Evolutionary conservation across 2,329 filamentous ascomycete genomes (phyloP).

Genomic region (Coniochaeta sp.): DNA sequence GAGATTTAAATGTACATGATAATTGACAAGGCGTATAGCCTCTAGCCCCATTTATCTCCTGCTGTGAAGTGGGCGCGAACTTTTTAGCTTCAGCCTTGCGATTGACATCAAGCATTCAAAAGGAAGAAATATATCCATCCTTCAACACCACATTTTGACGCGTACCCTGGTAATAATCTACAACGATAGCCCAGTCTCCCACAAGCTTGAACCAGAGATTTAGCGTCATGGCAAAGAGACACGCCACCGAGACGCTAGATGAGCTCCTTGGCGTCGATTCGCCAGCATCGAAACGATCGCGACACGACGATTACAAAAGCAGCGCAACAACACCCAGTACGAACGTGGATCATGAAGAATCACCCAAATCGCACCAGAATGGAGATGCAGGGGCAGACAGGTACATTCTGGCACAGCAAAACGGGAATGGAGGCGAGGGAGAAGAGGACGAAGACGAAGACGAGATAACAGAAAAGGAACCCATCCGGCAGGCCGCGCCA

Average conservation of each 20-base stretch:
- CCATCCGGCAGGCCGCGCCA: constrained; percentile 66
- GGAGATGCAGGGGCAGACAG: constrained; percentile 14
- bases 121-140: not conserved
- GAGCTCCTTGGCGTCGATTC: constrained; percentile 46
- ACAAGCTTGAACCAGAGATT: not conserved
- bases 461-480: constrained; percentile 32
- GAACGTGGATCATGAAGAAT: constrained; percentile 12
- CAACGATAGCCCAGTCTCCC: not conserved
- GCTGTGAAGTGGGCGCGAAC: not conserved
- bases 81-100: not conserved
- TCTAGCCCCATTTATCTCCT: not conserved
- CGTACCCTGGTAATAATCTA: not conserved
- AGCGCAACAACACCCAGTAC: constrained; percentile 16
- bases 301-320: constrained; percentile 35
- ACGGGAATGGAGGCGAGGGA: constrained; percentile 20
- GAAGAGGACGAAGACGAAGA: constrained; percentile 30
- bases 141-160: not conserved
- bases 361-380: constrained; percentile 9
- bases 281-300: constrained; percentile 51
- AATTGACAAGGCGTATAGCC: too few relatives aligned
- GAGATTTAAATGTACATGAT: too few relatives aligned
- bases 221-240: constrained; percentile 35
- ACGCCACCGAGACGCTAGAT: constrained; percentile 53
- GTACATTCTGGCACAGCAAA: constrained; percentile 13
- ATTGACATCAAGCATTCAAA: not conserved